Evolutionary conservation across 768 basidiomycete species (phyloP), one percentile per base, ranked within the genome.

Genomic region (Pisolithus albus): DNA sequence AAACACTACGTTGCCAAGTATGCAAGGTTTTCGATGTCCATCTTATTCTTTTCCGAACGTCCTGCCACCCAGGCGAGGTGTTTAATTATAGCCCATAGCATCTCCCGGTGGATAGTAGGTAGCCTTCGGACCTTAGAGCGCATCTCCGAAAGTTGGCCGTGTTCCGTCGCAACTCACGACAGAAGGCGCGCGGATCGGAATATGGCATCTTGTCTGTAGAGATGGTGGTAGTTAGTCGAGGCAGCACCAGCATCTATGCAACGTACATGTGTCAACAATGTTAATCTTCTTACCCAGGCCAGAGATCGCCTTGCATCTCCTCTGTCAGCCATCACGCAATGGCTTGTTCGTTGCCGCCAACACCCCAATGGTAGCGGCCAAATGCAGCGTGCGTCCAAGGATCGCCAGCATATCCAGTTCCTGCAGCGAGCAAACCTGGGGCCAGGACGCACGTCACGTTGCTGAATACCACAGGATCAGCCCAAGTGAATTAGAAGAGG

Each of bases 1-100:
- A 58, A 96, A 93, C 43, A 96, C 81, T 21, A 92, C 90, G 8
- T 83, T 75, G 18, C 87, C 86, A 70, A 95, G 94, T 4, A 93
- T 84, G 92, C 89, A 21, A 96, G 72, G 62, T 95, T 96, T 73
- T 86, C 91, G 3, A 84, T 75, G 60, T 92, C 93, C 93, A 96
- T 96, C 69, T 94, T 95, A 64, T 94, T 96, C 63, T 79, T 83
- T 24, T 84, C 81, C 19, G 75, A 74, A 34, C 75, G 73, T 4
- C 82, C 71, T 3, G 82, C 78, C 13, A 96, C 82, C 11, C 84
- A 77, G 3, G 84, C 73, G 16, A 96, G 78, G 65, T 95, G 93
- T 56, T 94, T 92, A 18, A 94, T 67, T 24, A 94, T 63, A 8
- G 83, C 80, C 57, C 81, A 86, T 54, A 95, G 76, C 0, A 90